phyloP scores from a whole-genome alignment of 805 yeast genomes.

The Myxozyma lipomycoides region DNA sequence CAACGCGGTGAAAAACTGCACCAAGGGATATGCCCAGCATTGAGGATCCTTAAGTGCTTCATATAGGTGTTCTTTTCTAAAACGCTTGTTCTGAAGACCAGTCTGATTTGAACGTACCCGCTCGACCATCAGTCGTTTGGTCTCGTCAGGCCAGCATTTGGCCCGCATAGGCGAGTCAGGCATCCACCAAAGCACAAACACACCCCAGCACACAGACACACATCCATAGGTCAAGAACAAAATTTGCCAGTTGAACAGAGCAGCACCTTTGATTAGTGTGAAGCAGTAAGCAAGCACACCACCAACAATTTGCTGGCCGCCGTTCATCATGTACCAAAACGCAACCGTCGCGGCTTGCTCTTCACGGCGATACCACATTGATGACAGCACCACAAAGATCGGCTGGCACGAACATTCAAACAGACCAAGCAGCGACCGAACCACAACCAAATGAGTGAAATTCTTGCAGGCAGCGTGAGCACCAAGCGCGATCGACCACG shows the following conservation, averaged over 20 bases:
- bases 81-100: slow-evolving; percentile 9
- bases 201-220: slow-evolving; percentile 12
- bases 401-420: slow-evolving; percentile 49
- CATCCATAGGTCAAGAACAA: slow-evolving; percentile 12
- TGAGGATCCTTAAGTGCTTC: slow-evolving; percentile 26
- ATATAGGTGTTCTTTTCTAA: slow-evolving; percentile 12
- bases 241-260: slow-evolving; percentile 2
- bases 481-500: slow-evolving; percentile 21
- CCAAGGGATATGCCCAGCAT: slow-evolving; percentile 31
- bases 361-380: slow-evolving; percentile 53
- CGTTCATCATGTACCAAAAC: slow-evolving; percentile 23
- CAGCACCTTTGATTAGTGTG: slow-evolving; percentile 1
- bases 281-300: slow-evolving; percentile 1
- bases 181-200: slow-evolving; percentile 23
- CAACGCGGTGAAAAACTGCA: slow-evolving; percentile 33
- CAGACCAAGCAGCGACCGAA: slow-evolving; percentile 45
- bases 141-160: slow-evolving; percentile 27
- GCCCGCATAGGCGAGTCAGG: slow-evolving; percentile 24
- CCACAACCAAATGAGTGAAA: slow-evolving; percentile 4
- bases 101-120: not conserved
- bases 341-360: slow-evolving; percentile 47
- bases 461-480: slow-evolving; percentile 1
- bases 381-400: slow-evolving; percentile 50
- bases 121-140: slow-evolving; percentile 33
- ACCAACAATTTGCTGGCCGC: slow-evolving; percentile 28